Evolutionary conservation across 164 flowering plant genomes (phyloP), one percentile per base, ranked within the genome.

Genomic region (Chloranthus sessilifolius): DNA sequence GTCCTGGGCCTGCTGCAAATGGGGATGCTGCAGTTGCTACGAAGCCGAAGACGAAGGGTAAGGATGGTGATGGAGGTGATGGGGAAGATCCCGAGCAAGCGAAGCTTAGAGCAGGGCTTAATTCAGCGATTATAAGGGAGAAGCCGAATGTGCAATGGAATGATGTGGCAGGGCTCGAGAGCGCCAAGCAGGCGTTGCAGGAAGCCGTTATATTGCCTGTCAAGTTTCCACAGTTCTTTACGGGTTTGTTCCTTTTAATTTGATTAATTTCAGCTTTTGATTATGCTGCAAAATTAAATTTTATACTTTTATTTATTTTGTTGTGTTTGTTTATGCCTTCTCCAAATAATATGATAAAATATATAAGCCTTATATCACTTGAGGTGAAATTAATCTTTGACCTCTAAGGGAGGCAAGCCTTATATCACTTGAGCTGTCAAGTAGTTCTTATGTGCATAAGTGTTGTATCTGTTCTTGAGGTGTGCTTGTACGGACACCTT

Each of bases 201-300:
- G 95, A 92, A 73, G 99, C 99, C 0, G 99, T 88, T n/a, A 88
- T 92, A 22, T 69, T 92, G 45, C 99, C 99, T 0, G 95, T 92
- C 37, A 92, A 88, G 60, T 92, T 86, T 57, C 97, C 97, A 2
- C 97, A 92, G 76, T 88, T 92, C 55, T 92, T 88, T 52, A 84
- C 95, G 43, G 97, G 99, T 88, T 43, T 33, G 58, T 53, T 22
- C n/a, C n/a, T n/a, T n/a, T n/a, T n/a, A n/a, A n/a, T n/a, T n/a
- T n/a, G n/a, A n/a, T n/a, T n/a, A n/a, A n/a, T n/a, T n/a, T n/a
- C n/a, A n/a, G n/a, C n/a, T n/a, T n/a, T n/a, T n/a, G n/a, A n/a
- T n/a, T n/a, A n/a, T n/a, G n/a, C n/a, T n/a, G n/a, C n/a, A n/a
- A n/a, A n/a, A n/a, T n/a, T n/a, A n/a, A n/a, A n/a, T n/a, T n/a